Base-by-base conservation (phyloP, 2,329 filamentous ascomycete species). In the Akanthomyces lecanii region DNA sequence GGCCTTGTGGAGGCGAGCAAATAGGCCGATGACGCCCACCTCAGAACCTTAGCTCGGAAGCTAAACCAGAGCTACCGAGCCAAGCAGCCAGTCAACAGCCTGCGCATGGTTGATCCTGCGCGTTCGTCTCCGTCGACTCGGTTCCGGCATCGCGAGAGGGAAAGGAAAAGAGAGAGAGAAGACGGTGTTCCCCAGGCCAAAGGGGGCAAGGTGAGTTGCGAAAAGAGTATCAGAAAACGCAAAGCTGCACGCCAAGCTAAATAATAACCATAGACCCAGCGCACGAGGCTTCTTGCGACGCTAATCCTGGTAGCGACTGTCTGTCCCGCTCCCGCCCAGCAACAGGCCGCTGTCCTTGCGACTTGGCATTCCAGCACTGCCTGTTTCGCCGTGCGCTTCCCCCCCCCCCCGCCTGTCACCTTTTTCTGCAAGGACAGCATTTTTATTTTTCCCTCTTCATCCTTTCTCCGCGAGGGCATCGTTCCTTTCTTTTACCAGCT, bases 301-400 rank as follows among this genome's bases (percentile, higher is more conserved):
- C 60, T 51, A 62, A 62, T 48, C 60, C 44, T 50, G 42, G 42
- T 45, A 33, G 28, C 33, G n/a, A 33, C 53, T 51, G 38, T 16
- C 47, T 45, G 54, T 63, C 33, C 61, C 47, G 40, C 54, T 40
- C 36, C 38, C 45, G 61, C 61, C 36, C 61, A 52, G 61, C 61
- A 63, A 58, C 61, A 63, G 53, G 36, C 28, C 28, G 25, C 38
- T 56, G 28, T 58, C 25, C 36, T 48, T 47, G 36, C 21, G 54
- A 47, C 54, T 63, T 59, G 62, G 62, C 62, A 63, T 59, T 63
- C 61, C 54, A 63, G 48, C 61, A 63, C 61, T 33, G 61, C 54
- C 61, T 63, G 18, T 28, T 38, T 38, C n/a, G 48, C 36, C 28
- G 45, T 6, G 47, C 40, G 38, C 36, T 38, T 40, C 30, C 38